These are phyloP conservation scores for Teunomyces kruisii DNA, from an alignment of 805 yeast species.

Conservation along the genomic window DNA sequence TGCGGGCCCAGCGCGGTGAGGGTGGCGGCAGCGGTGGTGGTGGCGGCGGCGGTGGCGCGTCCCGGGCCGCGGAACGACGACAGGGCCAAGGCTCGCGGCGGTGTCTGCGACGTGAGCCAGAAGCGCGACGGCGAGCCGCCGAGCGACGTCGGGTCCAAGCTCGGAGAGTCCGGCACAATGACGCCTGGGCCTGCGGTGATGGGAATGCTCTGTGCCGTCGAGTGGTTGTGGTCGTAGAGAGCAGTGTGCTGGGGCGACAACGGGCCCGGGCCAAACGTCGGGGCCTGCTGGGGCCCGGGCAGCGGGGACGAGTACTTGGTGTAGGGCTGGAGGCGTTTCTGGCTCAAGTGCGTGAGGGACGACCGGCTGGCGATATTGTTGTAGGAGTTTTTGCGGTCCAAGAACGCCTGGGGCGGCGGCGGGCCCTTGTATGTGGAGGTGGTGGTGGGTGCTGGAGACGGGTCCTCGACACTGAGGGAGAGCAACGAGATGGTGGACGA, in stretches of 20 bases:
- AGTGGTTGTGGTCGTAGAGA: constrained; percentile 10
- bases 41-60: neutral
- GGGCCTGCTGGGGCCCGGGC: neutral
- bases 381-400: constrained; percentile 19
- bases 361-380: constrained; percentile 18
- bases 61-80: constrained; percentile 1
- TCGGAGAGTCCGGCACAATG: constrained; percentile 50
- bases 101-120: constrained; percentile 53
- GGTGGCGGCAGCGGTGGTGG: too few species aligned
- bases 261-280: neutral
- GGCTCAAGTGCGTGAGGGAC: constrained; percentile 26
- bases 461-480: constrained; percentile 18
- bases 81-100: constrained; percentile 38
- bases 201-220: constrained; percentile 31
- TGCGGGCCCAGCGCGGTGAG: neutral
- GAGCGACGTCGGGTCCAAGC: constrained; percentile 49
- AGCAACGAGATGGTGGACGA: constrained; percentile 41
- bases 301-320: neutral
- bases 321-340: constrained; percentile 38
- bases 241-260: neutral
- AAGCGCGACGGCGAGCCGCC: constrained; percentile 58
- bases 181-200: constrained; percentile 10
- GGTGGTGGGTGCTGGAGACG: constrained; percentile 3
- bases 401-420: constrained; percentile 5
- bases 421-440: neutral